Conservation (phyloP, 129 eudicot genomes). For the Silybum marianum region DNA sequence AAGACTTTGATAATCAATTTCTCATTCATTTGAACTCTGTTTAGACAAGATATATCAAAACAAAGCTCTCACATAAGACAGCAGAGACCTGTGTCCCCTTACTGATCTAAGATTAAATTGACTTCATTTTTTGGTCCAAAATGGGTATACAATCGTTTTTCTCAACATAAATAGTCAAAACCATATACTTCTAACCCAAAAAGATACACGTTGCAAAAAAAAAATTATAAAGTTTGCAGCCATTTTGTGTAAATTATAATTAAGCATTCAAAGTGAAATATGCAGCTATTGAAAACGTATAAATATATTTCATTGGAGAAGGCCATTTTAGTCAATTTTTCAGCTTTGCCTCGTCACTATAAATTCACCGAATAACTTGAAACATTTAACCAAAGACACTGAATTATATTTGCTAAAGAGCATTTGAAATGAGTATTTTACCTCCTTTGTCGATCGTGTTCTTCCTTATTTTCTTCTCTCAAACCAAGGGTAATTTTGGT, state of each 20-base stretch:
- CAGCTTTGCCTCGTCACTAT: not conserved
- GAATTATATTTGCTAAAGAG: not conserved
- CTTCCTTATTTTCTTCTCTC: constrained; percentile 9
- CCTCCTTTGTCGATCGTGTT: not conserved
- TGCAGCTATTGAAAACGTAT: not conserved
- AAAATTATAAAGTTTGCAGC: not conserved
- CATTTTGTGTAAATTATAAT: not conserved
- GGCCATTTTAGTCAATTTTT: not conserved
- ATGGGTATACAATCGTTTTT: not conserved
- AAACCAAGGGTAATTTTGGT: not conserved
- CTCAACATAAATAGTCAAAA: not conserved
- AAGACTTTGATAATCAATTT: not conserved
- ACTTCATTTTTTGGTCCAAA: not conserved
- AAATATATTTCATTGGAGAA: not conserved
- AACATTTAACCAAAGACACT: not conserved
- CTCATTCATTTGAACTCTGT: not conserved
- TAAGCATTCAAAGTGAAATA: not conserved
- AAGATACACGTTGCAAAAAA: not conserved
- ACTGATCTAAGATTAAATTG: not conserved
- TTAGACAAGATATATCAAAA: not conserved
- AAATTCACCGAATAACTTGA: constrained; percentile 4
- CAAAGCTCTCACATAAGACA: no score
- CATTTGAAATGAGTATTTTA: not conserved
- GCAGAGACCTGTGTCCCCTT: not conserved
- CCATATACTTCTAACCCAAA: not conserved